Conservation (phyloP, 192 early-diverging fungal species). For the Coemansia sp. region DNA sequence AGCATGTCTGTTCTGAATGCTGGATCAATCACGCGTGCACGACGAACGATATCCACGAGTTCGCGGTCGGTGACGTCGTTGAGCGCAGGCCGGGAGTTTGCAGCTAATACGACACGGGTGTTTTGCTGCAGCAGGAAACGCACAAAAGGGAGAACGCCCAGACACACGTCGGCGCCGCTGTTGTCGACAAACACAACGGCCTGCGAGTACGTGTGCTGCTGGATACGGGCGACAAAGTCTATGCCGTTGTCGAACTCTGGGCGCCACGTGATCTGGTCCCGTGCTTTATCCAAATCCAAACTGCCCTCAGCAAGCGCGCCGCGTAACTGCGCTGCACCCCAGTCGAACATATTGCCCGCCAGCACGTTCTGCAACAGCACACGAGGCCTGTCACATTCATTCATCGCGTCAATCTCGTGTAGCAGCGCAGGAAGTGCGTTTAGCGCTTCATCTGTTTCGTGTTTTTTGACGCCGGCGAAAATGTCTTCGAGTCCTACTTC, state of each 20-base stretch:
- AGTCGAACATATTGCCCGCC: slow-evolving; percentile 87
- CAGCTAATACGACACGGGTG: slow-evolving; percentile 66
- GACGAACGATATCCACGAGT: slow-evolving; percentile 55
- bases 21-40: slow-evolving; percentile 47
- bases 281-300: slow-evolving; percentile 61
- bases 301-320: slow-evolving; percentile 58
- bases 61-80: slow-evolving; percentile 78
- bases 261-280: slow-evolving; percentile 41
- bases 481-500: slow-evolving; percentile 82
- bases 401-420: slow-evolving; percentile 50
- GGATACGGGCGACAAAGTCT: slow-evolving; percentile 28
- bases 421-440: slow-evolving; percentile 54
- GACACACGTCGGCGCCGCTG: slow-evolving; percentile 75
- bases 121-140: slow-evolving; percentile 55
- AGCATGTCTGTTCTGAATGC: slow-evolving; percentile 42
- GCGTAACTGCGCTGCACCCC: slow-evolving; percentile 66
- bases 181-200: slow-evolving; percentile 83
- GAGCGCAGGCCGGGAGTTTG: slow-evolving; percentile 73
- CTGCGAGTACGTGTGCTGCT: slow-evolving; percentile 43
- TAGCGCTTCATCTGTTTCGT: slow-evolving; percentile 67
- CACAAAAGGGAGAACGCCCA: slow-evolving; percentile 79
- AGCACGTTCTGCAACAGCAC: slow-evolving; percentile 66
- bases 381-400: slow-evolving; percentile 29
- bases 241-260: slow-evolving; percentile 52
- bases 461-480: slow-evolving; percentile 66